A percentile compares a stretch with the other conserved stretches of the same genome.
Evolutionary conservation across 495 filamentous ascomycete species (phyloP).

Genomic region (Letharia columbiana): DNA sequence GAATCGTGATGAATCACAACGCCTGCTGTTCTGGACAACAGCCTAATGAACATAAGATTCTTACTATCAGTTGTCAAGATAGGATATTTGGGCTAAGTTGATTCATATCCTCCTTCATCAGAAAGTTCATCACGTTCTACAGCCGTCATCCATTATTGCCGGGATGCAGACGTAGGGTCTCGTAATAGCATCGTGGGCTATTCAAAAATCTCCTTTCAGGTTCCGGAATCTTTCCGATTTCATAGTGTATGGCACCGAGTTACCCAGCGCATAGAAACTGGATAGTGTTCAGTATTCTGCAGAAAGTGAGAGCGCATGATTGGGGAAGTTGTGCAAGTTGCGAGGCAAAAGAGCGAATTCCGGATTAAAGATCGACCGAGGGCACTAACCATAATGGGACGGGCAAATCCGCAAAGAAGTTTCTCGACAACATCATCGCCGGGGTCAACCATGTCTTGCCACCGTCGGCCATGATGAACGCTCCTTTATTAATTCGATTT

Average conservation of each 20-base stretch:
- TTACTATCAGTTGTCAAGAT: background rate
- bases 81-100: background rate
- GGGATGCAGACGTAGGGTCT: background rate
- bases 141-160: background rate
- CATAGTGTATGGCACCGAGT: background rate
- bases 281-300: background rate
- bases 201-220: background rate
- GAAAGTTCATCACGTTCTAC: background rate
- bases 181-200: background rate
- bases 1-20: background rate
- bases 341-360: background rate
- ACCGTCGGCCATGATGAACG: constrained; percentile 2
- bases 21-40: background rate
- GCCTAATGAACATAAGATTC: background rate
- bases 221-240: background rate
- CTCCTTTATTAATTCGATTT: background rate
- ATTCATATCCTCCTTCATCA: background rate
- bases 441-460: background rate
- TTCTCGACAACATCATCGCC: constrained; percentile 10
- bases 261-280: background rate
- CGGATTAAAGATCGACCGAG: background rate
- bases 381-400: background rate
- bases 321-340: background rate
- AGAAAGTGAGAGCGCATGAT: background rate
- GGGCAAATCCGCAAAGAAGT: background rate